Conservation (phyloP, 1,139 yeast species). For the Torulaspora globosa region DNA sequence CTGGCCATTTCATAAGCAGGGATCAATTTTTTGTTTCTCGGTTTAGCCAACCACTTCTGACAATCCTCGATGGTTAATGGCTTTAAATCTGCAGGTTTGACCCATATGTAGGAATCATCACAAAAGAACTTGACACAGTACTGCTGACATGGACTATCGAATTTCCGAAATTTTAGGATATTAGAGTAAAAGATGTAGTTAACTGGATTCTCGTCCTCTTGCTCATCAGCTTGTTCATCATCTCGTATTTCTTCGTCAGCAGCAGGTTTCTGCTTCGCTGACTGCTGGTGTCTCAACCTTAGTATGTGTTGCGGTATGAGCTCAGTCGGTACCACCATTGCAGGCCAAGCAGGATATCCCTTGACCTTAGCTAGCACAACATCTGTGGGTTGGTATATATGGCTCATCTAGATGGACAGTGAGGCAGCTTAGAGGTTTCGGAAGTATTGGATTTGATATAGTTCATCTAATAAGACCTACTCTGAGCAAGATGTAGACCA, state of each 20-base stretch:
- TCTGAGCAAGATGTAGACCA: not conserved
- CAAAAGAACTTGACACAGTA: constrained; percentile 36
- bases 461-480: not conserved
- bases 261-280: constrained; percentile 27
- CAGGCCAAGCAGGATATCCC: constrained; percentile 82
- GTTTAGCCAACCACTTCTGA: constrained; percentile 25
- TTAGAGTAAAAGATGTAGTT: constrained; percentile 29
- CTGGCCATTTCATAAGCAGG: constrained; percentile 36
- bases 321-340: constrained; percentile 61
- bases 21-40: constrained; percentile 31
- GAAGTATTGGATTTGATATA: not conserved
- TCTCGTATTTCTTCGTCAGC: constrained; percentile 28
- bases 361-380: constrained; percentile 69
- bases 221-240: constrained; percentile 24
- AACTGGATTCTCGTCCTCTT: constrained; percentile 28
- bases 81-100: constrained; percentile 27
- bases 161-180: constrained; percentile 28
- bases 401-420: not conserved
- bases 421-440: not conserved
- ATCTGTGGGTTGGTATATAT: constrained; percentile 34
- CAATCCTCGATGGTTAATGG: constrained; percentile 24
- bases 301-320: constrained; percentile 53
- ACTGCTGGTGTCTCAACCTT: constrained; percentile 39
- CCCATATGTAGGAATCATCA: constrained; percentile 37
- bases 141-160: constrained; percentile 17